Evolutionary conservation across 768 basidiomycete species (phyloP), one percentile per base, ranked within the genome.

Genomic region (Kwoniella bestiolae): DNA sequence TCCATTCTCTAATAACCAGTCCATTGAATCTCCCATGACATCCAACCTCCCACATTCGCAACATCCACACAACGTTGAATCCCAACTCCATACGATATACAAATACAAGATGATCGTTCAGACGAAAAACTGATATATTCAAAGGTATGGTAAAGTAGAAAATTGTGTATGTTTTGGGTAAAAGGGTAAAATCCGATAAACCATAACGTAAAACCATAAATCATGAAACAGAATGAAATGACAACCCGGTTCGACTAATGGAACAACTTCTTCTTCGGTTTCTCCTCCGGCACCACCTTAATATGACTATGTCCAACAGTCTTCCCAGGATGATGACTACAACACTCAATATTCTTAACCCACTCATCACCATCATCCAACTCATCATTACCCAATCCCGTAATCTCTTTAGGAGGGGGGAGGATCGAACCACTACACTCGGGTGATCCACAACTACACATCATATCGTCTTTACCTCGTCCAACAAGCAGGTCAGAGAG

Each of bases 401-500:
- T 81, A 61, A 83, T 76, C 35, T 83, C 85, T 8, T 79, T 82
- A 8, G 79, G 82, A 32, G 85, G 84, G 45, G 82, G 82, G 21
- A 84, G 84, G 38, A 83, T 46, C 9, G 77, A 57, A 68, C 86
- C 80, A 53, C 82, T 81, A 73, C 83, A 83, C 31, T 72, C 80
- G 5, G 79, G 79, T 25, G 81, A 81, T 25, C 85, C 86, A 79
- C 94, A 96, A 18, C 88, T 87, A 77, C 94, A 96, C 52, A 94
- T 84, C 64, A 95, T 83, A 26, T 88, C 89, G 26, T 87, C 86
- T 77, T 89, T 90, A 59, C 90, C 90, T 55, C 83, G 84, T 28
- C 94, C 94, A 77, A 89, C 88, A 56, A 98, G 85, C 53, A 99
- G 82, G 79, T 97, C 93, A 11, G 92, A 90, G 62, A 99, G 86